Conservation (phyloP, 305 asterid species). For the Withania somnifera region DNA sequence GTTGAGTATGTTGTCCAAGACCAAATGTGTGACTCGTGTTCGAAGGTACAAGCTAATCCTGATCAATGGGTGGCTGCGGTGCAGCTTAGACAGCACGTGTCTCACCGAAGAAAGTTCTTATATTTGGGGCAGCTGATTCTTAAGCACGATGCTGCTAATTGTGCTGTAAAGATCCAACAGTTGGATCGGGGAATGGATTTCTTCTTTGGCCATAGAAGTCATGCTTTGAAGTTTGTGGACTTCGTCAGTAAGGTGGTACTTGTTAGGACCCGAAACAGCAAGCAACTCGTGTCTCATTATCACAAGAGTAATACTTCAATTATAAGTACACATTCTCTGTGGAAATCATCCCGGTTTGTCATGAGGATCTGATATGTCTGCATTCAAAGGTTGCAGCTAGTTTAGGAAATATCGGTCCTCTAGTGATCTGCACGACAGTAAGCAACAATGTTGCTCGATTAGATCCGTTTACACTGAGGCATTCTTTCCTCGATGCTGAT, state of each 20-base stretch:
- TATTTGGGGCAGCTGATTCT: conserved; percentile 19
- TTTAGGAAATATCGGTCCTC: conserved; percentile 8
- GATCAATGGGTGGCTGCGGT: conserved; percentile 83
- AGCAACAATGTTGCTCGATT: conserved; percentile 33
- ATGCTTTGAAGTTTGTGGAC: conserved; percentile 57
- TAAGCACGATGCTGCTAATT: conserved; percentile 34
- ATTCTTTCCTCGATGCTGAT: conserved; percentile 35
- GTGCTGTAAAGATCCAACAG: conserved; percentile 58
- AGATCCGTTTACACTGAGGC: conserved; percentile 40
- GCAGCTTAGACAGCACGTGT: conserved; percentile 61
- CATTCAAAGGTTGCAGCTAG: not conserved
- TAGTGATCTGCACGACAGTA: conserved; percentile 15
- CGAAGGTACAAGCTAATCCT: conserved; percentile 42
- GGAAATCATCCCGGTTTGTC: conserved; percentile 2
- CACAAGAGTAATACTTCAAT: not conserved
- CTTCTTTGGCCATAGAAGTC: conserved; percentile 56
- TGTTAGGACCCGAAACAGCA: conserved; percentile 38
- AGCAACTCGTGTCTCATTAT: conserved; percentile 20
- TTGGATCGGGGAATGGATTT: conserved; percentile 68
- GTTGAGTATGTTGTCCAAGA: conserved; percentile 48
- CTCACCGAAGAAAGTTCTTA: conserved; percentile 68
- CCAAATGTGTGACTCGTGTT: conserved; percentile 49
- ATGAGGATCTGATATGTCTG: conserved; percentile 6
- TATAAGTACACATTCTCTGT: conserved; percentile 8
- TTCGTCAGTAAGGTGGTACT: conserved; percentile 52